Base-by-base conservation (phyloP, 345 rosid genomes). In the Populus pruinosa region DNA sequence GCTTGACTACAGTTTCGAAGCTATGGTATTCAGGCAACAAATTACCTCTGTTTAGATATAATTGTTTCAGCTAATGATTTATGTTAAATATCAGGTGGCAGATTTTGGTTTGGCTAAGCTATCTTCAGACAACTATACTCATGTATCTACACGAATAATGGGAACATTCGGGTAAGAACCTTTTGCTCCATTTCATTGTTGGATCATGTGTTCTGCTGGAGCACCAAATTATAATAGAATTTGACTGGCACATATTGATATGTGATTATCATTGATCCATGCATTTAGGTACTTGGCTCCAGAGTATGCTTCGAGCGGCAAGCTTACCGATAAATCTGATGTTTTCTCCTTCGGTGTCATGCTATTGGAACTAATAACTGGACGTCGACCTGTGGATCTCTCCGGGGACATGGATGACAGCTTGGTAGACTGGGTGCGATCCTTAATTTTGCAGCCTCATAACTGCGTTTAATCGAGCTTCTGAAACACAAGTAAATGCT, bases 21-120 rank as follows among this genome's bases (percentile, higher is more conserved):
- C 97, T 31, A 82, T 87, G 96, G 99, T 96, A 87, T 17, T 7
- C 38, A 59, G 29, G 63, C 27, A 59, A 59, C 63, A 23, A 1
- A 47, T 4, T 50, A 25, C 21, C 14, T 36, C 38, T 35, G 17
- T 43, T 64, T 69, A 29, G 68, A 36, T 75, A 65, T 67, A 43
- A 27, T 27, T 49, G 43, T 23, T 76, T 69, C 35, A 36, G 12
- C 61, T 21, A 13, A 61, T 38, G 59, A 23, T 7, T 25, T 18
- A 27, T 67, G 36, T 62, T 80, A 12, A 53, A 25, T 10, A 53
- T 55, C 85, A 93, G 98, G 97, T 93, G 83, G 88, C 98, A 20
- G 99, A 93, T 87, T 95, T 95, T 70, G 97, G 99, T 47, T 81
- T 95, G 82, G 99, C 99, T n/a, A 95, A 90, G 85, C 86, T 93